Evolutionary conservation across 306 rosid genomes (phyloP).

Genomic region (Glycine soja): DNA sequence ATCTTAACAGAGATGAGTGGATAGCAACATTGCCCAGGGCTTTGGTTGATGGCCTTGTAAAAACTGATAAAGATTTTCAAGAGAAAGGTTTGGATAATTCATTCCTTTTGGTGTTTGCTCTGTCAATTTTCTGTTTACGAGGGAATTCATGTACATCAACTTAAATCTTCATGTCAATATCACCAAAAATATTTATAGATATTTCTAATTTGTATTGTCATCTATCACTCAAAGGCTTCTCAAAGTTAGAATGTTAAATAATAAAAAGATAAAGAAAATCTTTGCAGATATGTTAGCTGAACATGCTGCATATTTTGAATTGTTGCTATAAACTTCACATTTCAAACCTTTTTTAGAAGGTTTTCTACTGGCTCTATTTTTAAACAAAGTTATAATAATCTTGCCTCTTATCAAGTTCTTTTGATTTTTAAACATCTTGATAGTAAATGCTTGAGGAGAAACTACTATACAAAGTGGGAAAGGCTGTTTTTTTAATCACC

Average conservation of each 20-base stretch:
- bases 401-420: slow-evolving; percentile 8
- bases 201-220: slow-evolving; percentile 14
- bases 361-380: slow-evolving; percentile 13
- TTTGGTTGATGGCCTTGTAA: slow-evolving; percentile 96
- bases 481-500: not conserved
- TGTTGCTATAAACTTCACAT: slow-evolving; percentile 1
- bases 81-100: slow-evolving; percentile 62
- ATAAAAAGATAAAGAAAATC: not conserved
- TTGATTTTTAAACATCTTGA: not conserved
- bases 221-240: slow-evolving; percentile 29
- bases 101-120: slow-evolving; percentile 21
- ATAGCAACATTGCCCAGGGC: slow-evolving; percentile 95
- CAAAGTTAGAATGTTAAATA: slow-evolving; percentile 24
- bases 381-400: slow-evolving; percentile 19
- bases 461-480: not conserved
- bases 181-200: slow-evolving; percentile 16
- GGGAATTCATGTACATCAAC: slow-evolving; percentile 22
- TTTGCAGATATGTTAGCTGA: slow-evolving; percentile 20
- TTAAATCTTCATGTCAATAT: slow-evolving; percentile 25
- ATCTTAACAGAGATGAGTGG: slow-evolving; percentile 98
- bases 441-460: slow-evolving; percentile 18
- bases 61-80: slow-evolving; percentile 95
- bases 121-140: slow-evolving; percentile 30
- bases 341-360: slow-evolving; percentile 28
- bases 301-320: slow-evolving; percentile 25